Evolutionary conservation across 768 basidiomycete genomes (phyloP), one percentile per base, ranked within the genome.

Genomic region (Tephrocybe rancida): DNA sequence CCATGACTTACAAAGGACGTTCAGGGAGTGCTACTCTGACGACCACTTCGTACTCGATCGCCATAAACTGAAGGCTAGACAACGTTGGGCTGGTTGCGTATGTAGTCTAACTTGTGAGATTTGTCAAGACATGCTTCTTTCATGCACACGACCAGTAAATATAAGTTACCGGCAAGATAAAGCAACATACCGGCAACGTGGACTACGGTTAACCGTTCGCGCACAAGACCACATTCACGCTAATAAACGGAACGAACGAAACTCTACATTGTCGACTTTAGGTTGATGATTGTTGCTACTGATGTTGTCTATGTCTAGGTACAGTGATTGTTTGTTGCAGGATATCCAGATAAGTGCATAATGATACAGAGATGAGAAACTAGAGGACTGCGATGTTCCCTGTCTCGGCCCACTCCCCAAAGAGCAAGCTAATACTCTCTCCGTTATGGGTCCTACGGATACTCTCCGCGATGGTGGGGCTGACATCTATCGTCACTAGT

Each of bases 401-500:
- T 7, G 71, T 70, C 62, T 87, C 86, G 22, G 86, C 77, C 86
- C 88, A 91, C 63, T 92, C 92, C 35, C 88, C 90, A 60, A 95
- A 95, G 10, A 95, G 74, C 30, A 94, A 67, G 58, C 90, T 92
- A 64, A 95, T 94, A 57, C 91, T 93, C 73, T 95, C 93, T 52
- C 94, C 93, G 56, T 95, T 95, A 69, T 95, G 93, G 3, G 92
- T 95, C 55, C 96, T 80, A 37, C 97, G 87, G 50, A 99, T 97
- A 60, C 92, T 94, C 76, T 99, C 97, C 5, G 97, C 91, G 59
- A 99, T 86, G 32, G 91, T 92, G 24, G 92, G 84, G 65, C 87
- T 90, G 64, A 98, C 83, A 71, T 99, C 97, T 62, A 99, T 84
- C 7, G 89, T 87, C 61, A 89, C 83, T 49, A 99, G 78, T 69